Percentiles rank a stretch among this genome's conserved stretches.
Conservation (phyloP, 768 basidiomycete genomes). For the Hypholoma fasciculare region DNA sequence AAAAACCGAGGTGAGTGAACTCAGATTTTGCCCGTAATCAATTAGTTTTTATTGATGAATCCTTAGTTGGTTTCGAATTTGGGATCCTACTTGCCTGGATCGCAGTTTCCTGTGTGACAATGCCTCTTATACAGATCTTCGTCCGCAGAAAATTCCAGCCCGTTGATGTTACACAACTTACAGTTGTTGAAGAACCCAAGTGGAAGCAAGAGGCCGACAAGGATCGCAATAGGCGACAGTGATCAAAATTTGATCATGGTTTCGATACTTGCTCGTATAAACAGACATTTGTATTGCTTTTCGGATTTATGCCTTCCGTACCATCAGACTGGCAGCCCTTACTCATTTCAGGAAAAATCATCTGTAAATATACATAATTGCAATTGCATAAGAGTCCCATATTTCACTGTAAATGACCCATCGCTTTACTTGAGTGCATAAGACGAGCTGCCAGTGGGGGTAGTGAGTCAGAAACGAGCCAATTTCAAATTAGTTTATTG, state of each 20-base stretch:
- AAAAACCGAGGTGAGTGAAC: constrained; percentile 49
- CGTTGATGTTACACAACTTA: background rate
- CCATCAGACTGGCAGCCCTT: background rate
- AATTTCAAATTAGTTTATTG: no score
- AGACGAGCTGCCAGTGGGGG: no score
- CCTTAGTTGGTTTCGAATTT: constrained; percentile 56
- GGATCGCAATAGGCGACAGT: background rate
- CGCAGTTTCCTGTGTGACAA: constrained; percentile 18
- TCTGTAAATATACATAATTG: no score
- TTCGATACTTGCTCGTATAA: background rate
- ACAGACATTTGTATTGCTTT: background rate
- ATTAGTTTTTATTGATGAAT: background rate
- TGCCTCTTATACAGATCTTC: constrained; percentile 19
- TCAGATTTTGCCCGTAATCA: background rate
- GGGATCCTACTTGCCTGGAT: constrained; percentile 57
- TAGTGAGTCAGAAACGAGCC: no score
- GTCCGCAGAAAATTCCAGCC: constrained; percentile 7
- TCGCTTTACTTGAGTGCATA: no score
- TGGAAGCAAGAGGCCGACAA: background rate
- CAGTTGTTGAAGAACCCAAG: background rate
- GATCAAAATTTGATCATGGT: background rate
- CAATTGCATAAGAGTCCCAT: no score
- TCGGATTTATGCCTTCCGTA: background rate
- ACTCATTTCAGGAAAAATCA: background rate
- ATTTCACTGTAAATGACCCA: no score